Conservation (phyloP, 257 asterid genomes). For the Solanum tarapatanum region DNA sequence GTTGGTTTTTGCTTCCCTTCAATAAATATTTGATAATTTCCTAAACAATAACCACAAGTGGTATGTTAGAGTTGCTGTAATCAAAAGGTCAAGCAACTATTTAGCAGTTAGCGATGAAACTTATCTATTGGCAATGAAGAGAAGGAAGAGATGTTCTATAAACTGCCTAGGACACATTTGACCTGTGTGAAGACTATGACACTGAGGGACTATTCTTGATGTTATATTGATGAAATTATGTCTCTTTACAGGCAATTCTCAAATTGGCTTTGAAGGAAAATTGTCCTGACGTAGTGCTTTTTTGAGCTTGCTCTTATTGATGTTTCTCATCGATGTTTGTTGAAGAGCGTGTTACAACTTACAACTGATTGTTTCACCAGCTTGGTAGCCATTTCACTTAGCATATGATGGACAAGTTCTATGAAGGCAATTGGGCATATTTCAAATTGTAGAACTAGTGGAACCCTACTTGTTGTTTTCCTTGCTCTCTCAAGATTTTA, state of each 20-base stretch:
- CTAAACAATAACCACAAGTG: not conserved
- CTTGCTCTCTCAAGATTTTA: not conserved
- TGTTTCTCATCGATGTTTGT: not conserved
- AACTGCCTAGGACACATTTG: not conserved
- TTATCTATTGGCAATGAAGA: not conserved
- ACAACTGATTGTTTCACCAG: not conserved
- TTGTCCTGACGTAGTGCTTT: not conserved
- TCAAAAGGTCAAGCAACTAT: not conserved
- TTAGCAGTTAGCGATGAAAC: not conserved
- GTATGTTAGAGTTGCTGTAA: not conserved
- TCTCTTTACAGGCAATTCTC: not conserved
- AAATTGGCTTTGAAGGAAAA: not conserved
- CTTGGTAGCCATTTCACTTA: not conserved
- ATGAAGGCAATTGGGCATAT: not conserved
- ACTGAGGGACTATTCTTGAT: not conserved
- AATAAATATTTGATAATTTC: not conserved
- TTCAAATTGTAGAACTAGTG: not conserved
- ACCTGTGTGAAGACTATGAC: not conserved
- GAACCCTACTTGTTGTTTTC: not conserved
- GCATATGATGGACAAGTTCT: not conserved
- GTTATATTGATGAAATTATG: not conserved
- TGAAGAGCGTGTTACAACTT: not conserved
- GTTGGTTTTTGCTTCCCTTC: not conserved
- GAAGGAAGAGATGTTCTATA: not conserved
- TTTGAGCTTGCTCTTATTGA: not conserved